A percentile compares a stretch with the other conserved stretches of the same genome.
Evolutionary conservation across 352 stramenopile species (phyloP).

Genomic region (Saprolegnia diclina): DNA sequence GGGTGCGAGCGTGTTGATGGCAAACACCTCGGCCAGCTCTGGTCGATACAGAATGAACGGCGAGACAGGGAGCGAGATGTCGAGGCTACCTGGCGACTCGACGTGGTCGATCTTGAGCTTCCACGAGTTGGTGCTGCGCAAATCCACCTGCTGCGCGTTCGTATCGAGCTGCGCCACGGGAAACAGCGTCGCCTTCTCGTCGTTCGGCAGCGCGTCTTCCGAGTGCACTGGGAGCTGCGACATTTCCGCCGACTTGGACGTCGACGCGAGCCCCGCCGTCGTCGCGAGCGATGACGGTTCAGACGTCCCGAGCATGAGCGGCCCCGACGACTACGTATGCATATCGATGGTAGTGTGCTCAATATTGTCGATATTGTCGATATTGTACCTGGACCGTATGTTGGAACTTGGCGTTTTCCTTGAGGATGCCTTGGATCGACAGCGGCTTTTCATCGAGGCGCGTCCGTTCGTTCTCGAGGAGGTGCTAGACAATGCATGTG

Average conservation of each 20-base stretch:
- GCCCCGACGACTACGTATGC: not conserved
- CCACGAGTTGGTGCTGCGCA: constrained; percentile 91
- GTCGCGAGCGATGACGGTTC: constrained; percentile 17
- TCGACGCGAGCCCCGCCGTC: constrained; percentile 24
- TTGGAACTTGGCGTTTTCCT: constrained; percentile 47
- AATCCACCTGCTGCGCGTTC: constrained; percentile 92
- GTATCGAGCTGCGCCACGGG: constrained; percentile 77
- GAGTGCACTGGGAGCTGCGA: constrained; percentile 83
- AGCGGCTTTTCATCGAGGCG: constrained; percentile 45
- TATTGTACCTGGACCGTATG: constrained; percentile 16
- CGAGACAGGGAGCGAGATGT: constrained; percentile 9
- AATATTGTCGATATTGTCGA: too few species aligned
- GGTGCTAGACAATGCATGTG: constrained; percentile 32
- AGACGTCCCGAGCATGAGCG: not conserved
- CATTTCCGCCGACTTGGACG: constrained; percentile 78
- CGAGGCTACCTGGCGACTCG: constrained; percentile 30
- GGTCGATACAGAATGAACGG: constrained; percentile 10
- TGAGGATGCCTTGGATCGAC: constrained; percentile 43
- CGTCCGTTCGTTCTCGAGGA: constrained; percentile 72
- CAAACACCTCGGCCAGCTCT: constrained; percentile 78
- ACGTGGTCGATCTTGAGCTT: constrained; percentile 73
- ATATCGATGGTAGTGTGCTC: too few species aligned
- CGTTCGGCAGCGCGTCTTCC: constrained; percentile 73
- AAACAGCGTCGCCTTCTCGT: constrained; percentile 48
- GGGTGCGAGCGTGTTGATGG: constrained; percentile 92